Evolutionary conservation across 108 stramenopile species (phyloP), one percentile per base, ranked within the genome.

Genomic region (Fistulifera solaris): DNA sequence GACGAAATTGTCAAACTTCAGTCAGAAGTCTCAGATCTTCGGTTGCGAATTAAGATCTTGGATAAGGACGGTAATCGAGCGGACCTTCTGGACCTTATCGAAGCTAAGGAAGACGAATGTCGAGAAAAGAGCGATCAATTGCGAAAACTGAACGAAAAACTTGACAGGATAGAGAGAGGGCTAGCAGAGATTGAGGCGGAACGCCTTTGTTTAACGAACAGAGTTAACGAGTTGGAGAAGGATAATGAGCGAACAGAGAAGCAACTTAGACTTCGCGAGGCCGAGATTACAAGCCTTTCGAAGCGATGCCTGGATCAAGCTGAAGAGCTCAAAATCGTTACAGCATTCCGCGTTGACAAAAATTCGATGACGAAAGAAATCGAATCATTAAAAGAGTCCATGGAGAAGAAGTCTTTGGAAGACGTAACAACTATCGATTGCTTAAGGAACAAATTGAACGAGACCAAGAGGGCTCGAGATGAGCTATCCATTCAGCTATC

Each of bases 181-280:
- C 45, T 75, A 26, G 65, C 47, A 4, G 52, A 60, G 2, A 75
- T 76, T 18, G 70, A 76, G 23, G 62, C 71, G 27, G 75, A 76
- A 24, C 61, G 70, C 3, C 18, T 27, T 22, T 18, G 18, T 13
- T 63, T 71, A 0, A 40, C 61, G 8, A 64, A 59, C 28, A 63
- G 43, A 23, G 53, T 48, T 0, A 58, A 47, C 38, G 10, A 48
- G 45, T 51, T 76, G 17, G 70, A 71, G 21, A 61, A 57, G 40
- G 75, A 76, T 31, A 76, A 71, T 31, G 41, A 60, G 54, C 22
- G 41, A 16, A 46, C 71, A 19, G 60, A 67, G 23, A 27, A 65
- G 27, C 66, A 76, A 40, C 44, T 76, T 1, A 58, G 59, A 42
- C 27, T 71, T 5, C 61, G 75, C 35, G 75, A 76, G 48, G 23